These are phyloP conservation scores for Apiospora aurea DNA, from an alignment of 2,329 filamentous ascomycete genomes.

Conservation along the genomic window DNA sequence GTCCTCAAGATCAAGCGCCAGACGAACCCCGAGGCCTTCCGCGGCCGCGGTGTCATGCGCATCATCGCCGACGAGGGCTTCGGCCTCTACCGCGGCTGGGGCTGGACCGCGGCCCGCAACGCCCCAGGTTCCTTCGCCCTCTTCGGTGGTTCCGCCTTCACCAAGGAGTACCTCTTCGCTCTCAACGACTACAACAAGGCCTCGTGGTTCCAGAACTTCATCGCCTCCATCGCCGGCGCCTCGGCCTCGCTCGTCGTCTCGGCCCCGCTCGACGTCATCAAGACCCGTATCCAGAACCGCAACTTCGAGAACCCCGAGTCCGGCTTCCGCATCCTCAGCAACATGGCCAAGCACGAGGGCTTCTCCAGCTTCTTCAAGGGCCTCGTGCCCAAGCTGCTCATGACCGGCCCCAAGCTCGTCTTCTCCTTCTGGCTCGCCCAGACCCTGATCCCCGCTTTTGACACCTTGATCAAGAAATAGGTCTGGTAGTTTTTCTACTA, in stretches of 20 bases:
- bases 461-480: constrained; percentile 52
- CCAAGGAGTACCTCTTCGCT: constrained; percentile 94
- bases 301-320: constrained; percentile 99
- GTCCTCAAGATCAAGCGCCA: constrained; percentile 99
- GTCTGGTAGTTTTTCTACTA: neutral
- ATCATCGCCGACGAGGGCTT: constrained; percentile 96
- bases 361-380: constrained; percentile 95
- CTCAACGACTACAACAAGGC: constrained; percentile 96
- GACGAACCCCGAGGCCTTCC: constrained; percentile 98
- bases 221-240: constrained; percentile 94
- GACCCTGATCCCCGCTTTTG: constrained; percentile 95
- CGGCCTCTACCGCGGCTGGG: constrained; percentile 93
- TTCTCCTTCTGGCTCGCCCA: constrained; percentile 99
- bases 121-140: constrained; percentile 97
- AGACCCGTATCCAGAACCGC: constrained; percentile 96
- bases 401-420: constrained; percentile 98
- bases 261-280: constrained; percentile 96
- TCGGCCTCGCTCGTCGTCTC: constrained; percentile 95
- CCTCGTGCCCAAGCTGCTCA: constrained; percentile 93
- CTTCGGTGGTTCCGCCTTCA: constrained; percentile 95
- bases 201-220: constrained; percentile 93
- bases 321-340: constrained; percentile 88
- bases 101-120: constrained; percentile 97
- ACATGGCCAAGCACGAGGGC: constrained; percentile 94
- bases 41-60: constrained; percentile 86